phyloP scores from a whole-genome alignment of 257 asterid species.

The Solanum paucissectum region DNA sequence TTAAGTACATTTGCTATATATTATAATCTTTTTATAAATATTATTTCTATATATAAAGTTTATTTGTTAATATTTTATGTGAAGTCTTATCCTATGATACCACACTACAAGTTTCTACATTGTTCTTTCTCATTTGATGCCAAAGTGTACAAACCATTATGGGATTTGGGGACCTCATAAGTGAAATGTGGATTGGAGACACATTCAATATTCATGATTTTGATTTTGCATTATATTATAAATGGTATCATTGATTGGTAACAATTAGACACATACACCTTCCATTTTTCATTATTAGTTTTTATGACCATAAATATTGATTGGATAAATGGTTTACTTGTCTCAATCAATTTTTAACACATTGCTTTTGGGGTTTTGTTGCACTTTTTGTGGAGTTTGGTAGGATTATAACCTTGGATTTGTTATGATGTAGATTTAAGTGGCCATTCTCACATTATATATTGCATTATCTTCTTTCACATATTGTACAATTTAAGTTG shows the following conservation, averaged over 20 bases:
- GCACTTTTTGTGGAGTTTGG: constrained; percentile 4
- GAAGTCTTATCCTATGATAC: constrained; percentile 5
- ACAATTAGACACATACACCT: neutral
- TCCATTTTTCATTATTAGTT: neutral
- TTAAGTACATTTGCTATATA: neutral
- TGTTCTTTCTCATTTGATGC: constrained; percentile 1
- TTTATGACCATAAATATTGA: neutral
- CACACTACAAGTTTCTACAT: constrained; percentile 5
- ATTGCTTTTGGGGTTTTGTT: neutral
- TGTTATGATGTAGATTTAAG: neutral
- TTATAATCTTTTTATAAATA: neutral
- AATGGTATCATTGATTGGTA: neutral
- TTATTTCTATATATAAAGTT: neutral
- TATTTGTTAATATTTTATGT: neutral
- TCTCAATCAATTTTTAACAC: constrained; percentile 15
- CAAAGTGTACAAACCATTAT: neutral
- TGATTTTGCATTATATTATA: neutral
- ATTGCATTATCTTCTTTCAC: neutral
- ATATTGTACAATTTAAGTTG: neutral
- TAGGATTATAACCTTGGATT: constrained; percentile 3
- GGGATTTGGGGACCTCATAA: neutral
- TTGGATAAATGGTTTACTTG: constrained; percentile 9
- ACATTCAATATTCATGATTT: neutral
- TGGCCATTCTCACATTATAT: neutral
- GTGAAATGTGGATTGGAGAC: neutral